Percentiles rank a stretch among this genome's conserved stretches.
phyloP scores from a whole-genome alignment of 2,329 filamentous ascomycete genomes.

The Sarocladium strictum region DNA sequence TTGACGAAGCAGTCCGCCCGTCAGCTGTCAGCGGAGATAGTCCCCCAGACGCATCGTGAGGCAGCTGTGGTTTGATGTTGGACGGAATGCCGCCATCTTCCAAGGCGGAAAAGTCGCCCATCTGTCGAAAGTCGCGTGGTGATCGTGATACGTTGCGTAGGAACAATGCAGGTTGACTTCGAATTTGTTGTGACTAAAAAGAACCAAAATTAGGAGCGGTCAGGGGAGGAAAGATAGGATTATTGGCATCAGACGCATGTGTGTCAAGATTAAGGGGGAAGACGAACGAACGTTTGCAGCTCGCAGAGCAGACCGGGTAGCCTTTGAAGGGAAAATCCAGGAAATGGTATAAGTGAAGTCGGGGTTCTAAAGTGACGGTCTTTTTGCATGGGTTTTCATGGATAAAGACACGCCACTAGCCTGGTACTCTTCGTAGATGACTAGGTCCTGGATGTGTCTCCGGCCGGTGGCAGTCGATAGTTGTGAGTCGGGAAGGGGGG shows the following conservation, averaged over 20 bases:
- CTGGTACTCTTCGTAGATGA: background rate
- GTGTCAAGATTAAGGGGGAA: background rate
- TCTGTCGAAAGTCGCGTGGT: background rate
- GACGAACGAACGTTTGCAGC: background rate
- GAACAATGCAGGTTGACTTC: background rate
- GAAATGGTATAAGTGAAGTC: slow-evolving; percentile 2
- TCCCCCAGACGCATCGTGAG: background rate
- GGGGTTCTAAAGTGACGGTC: background rate
- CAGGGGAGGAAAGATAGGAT: background rate
- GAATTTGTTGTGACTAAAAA: background rate
- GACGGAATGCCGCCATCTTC: background rate
- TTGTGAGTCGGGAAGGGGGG: background rate
- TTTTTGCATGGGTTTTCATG: background rate
- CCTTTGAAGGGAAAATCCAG: background rate
- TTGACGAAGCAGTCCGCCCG: background rate
- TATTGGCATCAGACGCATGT: background rate
- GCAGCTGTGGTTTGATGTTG: background rate
- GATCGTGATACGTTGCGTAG: background rate
- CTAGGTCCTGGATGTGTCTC: background rate
- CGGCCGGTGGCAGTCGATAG: slow-evolving; percentile 2
- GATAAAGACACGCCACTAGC: slow-evolving; percentile 2
- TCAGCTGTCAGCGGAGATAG: slow-evolving; percentile 1
- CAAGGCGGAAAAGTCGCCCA: background rate
- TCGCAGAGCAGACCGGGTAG: background rate
- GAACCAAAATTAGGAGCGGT: background rate